Evolutionary conservation across 1,284 basidiomycete species (phyloP).

Genomic region (Leccinum griseonigrum): DNA sequence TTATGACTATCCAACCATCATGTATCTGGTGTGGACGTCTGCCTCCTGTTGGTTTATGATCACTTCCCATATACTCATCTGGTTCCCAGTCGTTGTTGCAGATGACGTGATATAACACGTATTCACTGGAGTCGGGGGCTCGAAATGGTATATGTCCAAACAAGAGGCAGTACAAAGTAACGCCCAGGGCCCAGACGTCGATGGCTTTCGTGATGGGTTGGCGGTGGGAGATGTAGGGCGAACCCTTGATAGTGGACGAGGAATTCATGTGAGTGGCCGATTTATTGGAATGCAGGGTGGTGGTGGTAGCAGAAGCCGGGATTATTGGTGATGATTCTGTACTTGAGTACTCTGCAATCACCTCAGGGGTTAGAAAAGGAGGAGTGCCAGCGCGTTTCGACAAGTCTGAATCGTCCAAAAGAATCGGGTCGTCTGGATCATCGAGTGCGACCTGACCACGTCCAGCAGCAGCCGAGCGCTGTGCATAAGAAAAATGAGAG

Average conservation of each 20-base stretch:
- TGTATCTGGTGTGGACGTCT: constrained; percentile 43
- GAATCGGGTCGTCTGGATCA: constrained; percentile 54
- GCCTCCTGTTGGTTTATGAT: constrained; percentile 63
- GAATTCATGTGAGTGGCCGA: constrained; percentile 32
- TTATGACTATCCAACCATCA: constrained; percentile 63
- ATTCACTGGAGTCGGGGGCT: constrained; percentile 61
- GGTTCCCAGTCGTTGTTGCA: constrained; percentile 77
- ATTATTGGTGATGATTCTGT: constrained; percentile 28
- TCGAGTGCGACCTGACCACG: constrained; percentile 37
- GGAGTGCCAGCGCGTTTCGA: constrained; percentile 94
- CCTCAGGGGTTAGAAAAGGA: constrained; percentile 96
- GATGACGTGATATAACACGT: constrained; percentile 82
- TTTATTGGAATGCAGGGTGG: constrained; percentile 30
- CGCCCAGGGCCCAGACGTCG: constrained; percentile 99
- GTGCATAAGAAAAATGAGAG: constrained; percentile 90
- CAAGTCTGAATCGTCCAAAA: constrained; percentile 84
- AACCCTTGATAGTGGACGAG: constrained; percentile 30
- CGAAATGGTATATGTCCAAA: constrained; percentile 81
- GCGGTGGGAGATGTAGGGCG: constrained; percentile 37
- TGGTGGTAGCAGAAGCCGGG: constrained; percentile 33
- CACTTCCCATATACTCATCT: constrained; percentile 73
- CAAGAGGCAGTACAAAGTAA: constrained; percentile 93
- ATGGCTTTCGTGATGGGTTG: constrained; percentile 91
- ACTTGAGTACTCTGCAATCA: constrained; percentile 65
- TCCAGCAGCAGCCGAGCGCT: constrained; percentile 60